Conservation (phyloP, 1,284 basidiomycete genomes). For the Ustilago trichophora region DNA sequence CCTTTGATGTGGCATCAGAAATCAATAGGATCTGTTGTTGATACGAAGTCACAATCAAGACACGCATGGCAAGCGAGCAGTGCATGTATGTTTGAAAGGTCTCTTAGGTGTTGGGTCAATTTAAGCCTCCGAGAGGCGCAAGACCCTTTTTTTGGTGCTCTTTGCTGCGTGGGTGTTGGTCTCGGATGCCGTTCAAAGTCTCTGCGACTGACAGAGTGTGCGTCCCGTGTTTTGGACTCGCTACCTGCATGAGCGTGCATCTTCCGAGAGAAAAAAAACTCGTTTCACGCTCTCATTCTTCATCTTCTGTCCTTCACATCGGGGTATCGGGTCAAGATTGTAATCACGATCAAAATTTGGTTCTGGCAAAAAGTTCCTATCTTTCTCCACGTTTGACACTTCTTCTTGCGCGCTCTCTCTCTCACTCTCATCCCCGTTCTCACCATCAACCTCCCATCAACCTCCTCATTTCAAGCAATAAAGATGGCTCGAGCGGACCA, state of each 20-base stretch:
- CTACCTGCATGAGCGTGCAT: slow-evolving; percentile 2
- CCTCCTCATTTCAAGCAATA: background rate
- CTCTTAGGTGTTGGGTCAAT: no score
- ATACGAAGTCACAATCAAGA: no score
- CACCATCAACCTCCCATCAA: background rate
- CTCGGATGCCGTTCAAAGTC: slow-evolving; percentile 2
- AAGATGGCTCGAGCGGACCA: slow-evolving; percentile 33
- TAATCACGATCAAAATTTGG: slow-evolving; percentile 31
- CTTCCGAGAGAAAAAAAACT: background rate
- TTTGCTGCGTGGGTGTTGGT: slow-evolving; percentile 9
- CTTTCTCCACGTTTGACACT: background rate
- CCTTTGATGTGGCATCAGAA: no score
- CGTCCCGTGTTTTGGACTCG: slow-evolving; percentile 5
- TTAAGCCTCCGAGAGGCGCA: background rate
- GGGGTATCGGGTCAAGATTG: background rate
- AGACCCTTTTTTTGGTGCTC: slow-evolving; percentile 3
- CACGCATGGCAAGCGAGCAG: no score
- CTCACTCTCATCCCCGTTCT: no score
- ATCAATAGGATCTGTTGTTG: no score
- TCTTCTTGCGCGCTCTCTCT: no score
- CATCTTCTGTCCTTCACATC: background rate
- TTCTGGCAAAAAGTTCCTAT: slow-evolving; percentile 2
- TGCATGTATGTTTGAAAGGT: no score
- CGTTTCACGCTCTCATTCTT: slow-evolving; percentile 1
- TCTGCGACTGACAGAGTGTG: background rate